Evolutionary conservation across 1,284 basidiomycete genomes (phyloP), one percentile per base, ranked within the genome.

Genomic region (Somion occarium): DNA sequence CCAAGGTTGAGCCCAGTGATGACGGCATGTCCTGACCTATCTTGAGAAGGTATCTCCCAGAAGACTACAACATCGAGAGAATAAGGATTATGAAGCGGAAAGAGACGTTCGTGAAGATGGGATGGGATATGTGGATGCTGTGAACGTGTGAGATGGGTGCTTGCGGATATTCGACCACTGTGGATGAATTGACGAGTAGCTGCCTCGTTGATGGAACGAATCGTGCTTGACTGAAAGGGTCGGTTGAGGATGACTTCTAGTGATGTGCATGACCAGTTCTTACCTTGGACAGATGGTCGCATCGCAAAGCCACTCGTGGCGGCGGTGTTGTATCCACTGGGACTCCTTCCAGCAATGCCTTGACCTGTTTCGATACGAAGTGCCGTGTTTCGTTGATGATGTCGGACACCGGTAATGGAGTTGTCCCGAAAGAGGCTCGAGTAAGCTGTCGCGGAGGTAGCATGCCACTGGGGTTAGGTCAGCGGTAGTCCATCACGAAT

Each of bases 61-160:
- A 81, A 83, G 34, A 95, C 56, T 44, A 89, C 58, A 43, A 94
- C 57, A 63, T 94, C 88, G 34, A 93, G 67, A 11, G 85, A 73
- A 23, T 75, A 66, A 0, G 91, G 87, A 57, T 88, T 80, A 65
- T 91, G 83, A 3, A 94, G 73, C 1, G 93, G 90, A 64, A 96
- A 93, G 43, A 93, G 78, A 30, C 66, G 65, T 0, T 75, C 71
- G 54, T 84, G 73, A 1, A 75, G 72, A 1, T 66, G 50, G 2
- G 67, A 39, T 0, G 87, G 76, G 20, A 96, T 83, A 51, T 86
- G 76, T 0, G 84, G 82, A 63, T 91, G 82, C 23, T 74, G 64
- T 23, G 64, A 61, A 48, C 63, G 59, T 50, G 76, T 61, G 5
- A 65, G 69, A 45, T 62, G 75, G 48, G 69, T 61, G 20, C 69